A percentile compares a stretch with the other conserved stretches of the same genome.
Evolutionary conservation across 1,139 yeast genomes (phyloP).

Genomic region (Lodderomyces jiufengensis): DNA sequence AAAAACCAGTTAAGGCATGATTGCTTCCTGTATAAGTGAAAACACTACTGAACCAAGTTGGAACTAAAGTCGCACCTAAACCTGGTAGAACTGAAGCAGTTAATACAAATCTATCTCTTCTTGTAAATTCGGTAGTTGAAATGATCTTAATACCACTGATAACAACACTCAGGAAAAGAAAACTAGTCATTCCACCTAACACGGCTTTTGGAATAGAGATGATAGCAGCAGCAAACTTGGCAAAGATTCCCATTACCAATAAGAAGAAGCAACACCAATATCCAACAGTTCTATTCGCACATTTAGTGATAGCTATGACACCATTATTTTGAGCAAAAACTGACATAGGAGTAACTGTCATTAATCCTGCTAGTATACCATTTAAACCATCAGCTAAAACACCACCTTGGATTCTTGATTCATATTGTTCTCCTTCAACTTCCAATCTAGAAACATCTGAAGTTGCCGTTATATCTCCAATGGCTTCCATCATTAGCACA

Average conservation of each 20-base stretch:
- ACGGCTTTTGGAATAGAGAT: conserved; percentile 82
- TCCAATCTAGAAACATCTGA: conserved; percentile 83
- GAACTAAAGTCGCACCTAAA: conserved; percentile 72
- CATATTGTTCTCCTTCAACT: conserved; percentile 76
- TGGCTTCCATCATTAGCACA: conserved; percentile 83
- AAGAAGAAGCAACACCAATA: conserved; percentile 86
- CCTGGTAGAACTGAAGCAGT: conserved; percentile 78
- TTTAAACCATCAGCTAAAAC: conserved; percentile 75
- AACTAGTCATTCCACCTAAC: conserved; percentile 90
- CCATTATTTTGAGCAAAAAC: conserved; percentile 94
- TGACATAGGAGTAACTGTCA: conserved; percentile 79
- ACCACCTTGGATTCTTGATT: conserved; percentile 89
- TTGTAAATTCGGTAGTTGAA: conserved; percentile 68
- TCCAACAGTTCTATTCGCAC: conserved; percentile 84
- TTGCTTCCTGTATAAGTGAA: conserved; percentile 76
- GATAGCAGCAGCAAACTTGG: conserved; percentile 87
- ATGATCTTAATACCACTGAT: conserved; percentile 85
- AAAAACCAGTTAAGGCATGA: conserved; percentile 61
- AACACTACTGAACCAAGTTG: conserved; percentile 68
- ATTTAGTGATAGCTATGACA: conserved; percentile 84
- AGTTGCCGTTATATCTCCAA: conserved; percentile 91
- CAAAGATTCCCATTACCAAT: conserved; percentile 78
- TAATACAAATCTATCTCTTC: conserved; percentile 83
- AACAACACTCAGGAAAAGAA: conserved; percentile 82
- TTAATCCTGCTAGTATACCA: conserved; percentile 69